A percentile compares a stretch with the other conserved stretches of the same genome.
Conservation (phyloP, 257 asterid species). For the Solanum rostratum region DNA sequence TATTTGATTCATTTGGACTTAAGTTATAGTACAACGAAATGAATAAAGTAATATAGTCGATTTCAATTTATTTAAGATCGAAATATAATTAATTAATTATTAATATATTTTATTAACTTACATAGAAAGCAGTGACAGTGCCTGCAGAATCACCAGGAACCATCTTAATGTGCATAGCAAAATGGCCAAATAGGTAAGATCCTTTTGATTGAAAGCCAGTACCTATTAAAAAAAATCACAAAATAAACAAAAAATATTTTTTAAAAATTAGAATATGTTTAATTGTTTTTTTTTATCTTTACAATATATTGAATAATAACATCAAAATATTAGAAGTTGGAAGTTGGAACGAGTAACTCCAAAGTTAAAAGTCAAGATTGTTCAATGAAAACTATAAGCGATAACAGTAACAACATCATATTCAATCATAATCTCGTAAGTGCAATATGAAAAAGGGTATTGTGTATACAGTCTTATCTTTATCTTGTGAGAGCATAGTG, state of each 20-base stretch:
- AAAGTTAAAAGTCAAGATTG: background rate
- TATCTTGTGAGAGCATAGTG: too few relatives aligned
- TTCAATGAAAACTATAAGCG: background rate
- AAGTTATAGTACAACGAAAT: background rate
- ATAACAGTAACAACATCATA: too few relatives aligned
- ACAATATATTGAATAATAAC: too few relatives aligned
- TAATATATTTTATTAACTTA: conserved; percentile 7
- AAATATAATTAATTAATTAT: background rate
- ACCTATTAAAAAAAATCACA: conserved; percentile 17
- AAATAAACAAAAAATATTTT: background rate
- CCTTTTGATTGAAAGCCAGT: conserved; percentile 86
- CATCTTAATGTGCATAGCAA: conserved; percentile 75
- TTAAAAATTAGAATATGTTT: background rate
- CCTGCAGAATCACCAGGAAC: conserved; percentile 87
- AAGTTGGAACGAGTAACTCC: background rate
- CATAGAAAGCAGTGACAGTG: conserved; percentile 84
- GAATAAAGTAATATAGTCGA: background rate
- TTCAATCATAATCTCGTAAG: too few relatives aligned
- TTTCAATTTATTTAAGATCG: background rate
- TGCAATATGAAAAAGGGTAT: too few relatives aligned
- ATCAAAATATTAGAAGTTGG: too few relatives aligned
- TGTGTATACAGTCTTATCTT: too few relatives aligned
- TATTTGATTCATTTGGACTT: too few relatives aligned
- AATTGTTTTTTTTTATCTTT: too few relatives aligned
- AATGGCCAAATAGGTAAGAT: conserved; percentile 66